Evolutionary conservation across 768 basidiomycete genomes (phyloP).

Genomic region (Ramaria sp.): DNA sequence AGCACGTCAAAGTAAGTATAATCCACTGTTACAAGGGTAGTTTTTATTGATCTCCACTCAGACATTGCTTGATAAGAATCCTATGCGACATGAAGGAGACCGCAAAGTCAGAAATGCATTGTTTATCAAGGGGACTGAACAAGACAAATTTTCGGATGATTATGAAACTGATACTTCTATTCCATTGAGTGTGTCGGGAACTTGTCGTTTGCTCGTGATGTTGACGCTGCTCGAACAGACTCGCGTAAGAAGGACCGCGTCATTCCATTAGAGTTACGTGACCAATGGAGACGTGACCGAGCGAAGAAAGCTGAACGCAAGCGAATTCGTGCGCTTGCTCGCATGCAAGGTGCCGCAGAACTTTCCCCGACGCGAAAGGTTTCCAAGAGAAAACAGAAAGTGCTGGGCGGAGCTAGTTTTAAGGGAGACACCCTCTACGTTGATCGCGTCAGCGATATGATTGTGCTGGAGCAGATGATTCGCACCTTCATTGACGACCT

Average conservation of each 20-base stretch:
- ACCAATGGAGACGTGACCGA: conserved; percentile 75
- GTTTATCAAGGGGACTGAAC: conserved; percentile 47
- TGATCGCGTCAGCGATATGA: conserved; percentile 49
- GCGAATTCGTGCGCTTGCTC: conserved; percentile 43
- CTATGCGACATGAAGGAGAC: conserved; percentile 32
- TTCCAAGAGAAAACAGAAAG: conserved; percentile 59
- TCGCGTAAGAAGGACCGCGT: conserved; percentile 37
- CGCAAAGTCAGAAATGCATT: conserved; percentile 41
- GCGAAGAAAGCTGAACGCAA: conserved; percentile 73
- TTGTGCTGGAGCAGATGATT: conserved; percentile 60
- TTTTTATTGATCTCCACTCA: conserved; percentile 18
- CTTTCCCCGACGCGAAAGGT: conserved; percentile 46
- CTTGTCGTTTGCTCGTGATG: background rate
- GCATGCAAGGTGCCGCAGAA: conserved; percentile 48
- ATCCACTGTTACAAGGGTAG: background rate
- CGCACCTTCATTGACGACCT: conserved; percentile 53
- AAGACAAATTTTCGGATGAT: conserved; percentile 19
- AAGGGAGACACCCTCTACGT: conserved; percentile 39
- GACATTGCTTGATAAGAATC: conserved; percentile 53
- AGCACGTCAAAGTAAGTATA: conserved; percentile 45
- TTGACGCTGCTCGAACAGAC: conserved; percentile 20
- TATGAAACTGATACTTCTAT: conserved; percentile 18
- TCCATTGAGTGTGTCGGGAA: conserved; percentile 33
- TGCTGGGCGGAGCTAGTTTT: conserved; percentile 16
- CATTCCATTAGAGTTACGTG: conserved; percentile 46